Base-by-base conservation (phyloP, 208 protist genomes). In the Acanthamoeba divionensis region DNA sequence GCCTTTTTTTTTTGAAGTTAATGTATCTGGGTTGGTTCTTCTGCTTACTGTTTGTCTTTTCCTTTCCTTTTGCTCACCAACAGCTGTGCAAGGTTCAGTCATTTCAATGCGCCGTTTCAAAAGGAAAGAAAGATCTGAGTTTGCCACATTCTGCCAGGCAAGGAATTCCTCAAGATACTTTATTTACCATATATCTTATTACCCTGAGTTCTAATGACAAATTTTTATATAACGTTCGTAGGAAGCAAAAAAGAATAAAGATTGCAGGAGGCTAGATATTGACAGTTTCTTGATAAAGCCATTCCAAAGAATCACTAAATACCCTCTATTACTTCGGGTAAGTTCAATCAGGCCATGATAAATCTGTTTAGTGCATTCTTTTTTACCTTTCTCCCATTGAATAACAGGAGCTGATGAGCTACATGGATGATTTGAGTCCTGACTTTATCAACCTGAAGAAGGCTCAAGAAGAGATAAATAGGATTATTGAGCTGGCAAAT, bases 401-500 rank as follows among this genome's bases (percentile, higher is more conserved):
- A 2, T 12, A 79, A 12, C 44, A 79, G 69, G 69, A 79, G 69
- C 50, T 79, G 45, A 79, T 79, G 15, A 57, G 45, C 26, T 79
- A 79, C 44, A 79, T 79, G 69, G 69, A 79, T 18, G 33, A 18
- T 24, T 57, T n/a, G 12, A 48, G 55, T 54, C 69, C 69, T 7
- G 75, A 85, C 75, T 85, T 38, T 33, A 38, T 26, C n/a, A 85
- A 85, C 52, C 24, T 85, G 0, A 29, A 85, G 36, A 63, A 65
- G 50, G 75, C 75, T 6, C 50, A 85, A 38, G 48, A 80, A 13
- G 75, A 85, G 31, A 85, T 85, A 9, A 55, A 41, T 5, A 85
- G 66, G 75, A 57, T 85, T 48, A 65, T 85, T 38, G 50, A 29
- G 18, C 45, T 48, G 45, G 75, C 54, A 33, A 85, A 85, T 55